A percentile compares a stretch with the other conserved stretches of the same genome.
These are phyloP conservation scores for Rhypophila decipiens DNA, from an alignment of 495 filamentous ascomycete genomes.

Conservation along the genomic window DNA sequence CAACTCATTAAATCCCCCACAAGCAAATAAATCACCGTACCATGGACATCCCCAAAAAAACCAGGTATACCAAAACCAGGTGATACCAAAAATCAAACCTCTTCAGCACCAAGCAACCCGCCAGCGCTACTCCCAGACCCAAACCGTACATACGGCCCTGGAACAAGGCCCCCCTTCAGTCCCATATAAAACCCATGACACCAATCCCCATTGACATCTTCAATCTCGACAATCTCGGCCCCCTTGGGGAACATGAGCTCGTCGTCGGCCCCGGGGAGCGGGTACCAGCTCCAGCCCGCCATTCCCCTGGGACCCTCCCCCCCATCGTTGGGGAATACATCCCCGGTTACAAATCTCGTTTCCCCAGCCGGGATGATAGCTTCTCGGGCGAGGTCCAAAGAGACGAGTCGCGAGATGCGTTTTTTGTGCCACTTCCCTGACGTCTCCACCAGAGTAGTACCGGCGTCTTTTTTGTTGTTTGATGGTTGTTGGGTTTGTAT, in stretches of 20 bases:
- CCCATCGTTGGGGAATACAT: constrained; percentile 62
- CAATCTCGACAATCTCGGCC: constrained; percentile 72
- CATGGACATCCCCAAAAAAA: background rate
- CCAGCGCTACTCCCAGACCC: constrained; percentile 1
- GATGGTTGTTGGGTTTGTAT: too few species aligned
- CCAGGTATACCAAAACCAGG: background rate
- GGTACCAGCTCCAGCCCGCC: constrained; percentile 70
- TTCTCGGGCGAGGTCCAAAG: too few species aligned
- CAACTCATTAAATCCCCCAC: background rate
- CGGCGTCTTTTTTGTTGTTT: too few species aligned
- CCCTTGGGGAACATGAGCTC: constrained; percentile 78
- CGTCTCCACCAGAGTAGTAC: too few species aligned
- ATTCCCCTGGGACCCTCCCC: constrained; percentile 55
- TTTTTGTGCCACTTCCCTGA: too few species aligned
- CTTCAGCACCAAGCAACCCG: background rate
- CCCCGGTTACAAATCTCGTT: too few species aligned
- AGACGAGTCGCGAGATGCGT: too few species aligned
- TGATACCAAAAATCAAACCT: background rate
- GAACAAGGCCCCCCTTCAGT: constrained; percentile 66
- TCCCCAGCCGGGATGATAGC: too few species aligned
- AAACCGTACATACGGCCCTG: constrained; percentile 57
- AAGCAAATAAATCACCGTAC: background rate
- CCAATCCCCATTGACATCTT: constrained; percentile 85
- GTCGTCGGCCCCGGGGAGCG: constrained; percentile 51
- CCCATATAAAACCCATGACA: constrained; percentile 75